Conservation (phyloP, 345 rosid genomes). For the Erucastrum elatum region DNA sequence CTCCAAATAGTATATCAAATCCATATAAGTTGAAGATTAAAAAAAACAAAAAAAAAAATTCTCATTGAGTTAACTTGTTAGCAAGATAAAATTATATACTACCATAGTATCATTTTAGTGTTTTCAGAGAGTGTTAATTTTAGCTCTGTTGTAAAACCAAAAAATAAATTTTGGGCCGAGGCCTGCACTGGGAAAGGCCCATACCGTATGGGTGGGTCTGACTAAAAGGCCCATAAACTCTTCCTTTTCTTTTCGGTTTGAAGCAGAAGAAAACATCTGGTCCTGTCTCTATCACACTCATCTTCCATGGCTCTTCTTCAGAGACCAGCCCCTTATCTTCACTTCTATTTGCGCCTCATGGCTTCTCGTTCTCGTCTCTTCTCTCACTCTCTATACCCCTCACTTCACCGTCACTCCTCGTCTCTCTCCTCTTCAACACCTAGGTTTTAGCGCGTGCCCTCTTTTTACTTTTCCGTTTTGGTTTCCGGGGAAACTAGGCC, state of each 20-base stretch:
- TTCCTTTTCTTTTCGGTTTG: background rate
- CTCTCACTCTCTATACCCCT: constrained; percentile 11
- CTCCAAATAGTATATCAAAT: too few relatives aligned
- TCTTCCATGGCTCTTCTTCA: constrained; percentile 37
- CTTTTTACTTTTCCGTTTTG: background rate
- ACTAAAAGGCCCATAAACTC: constrained; percentile 10
- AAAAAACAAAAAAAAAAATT: too few relatives aligned
- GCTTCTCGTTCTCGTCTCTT: constrained; percentile 31
- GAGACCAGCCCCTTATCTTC: constrained; percentile 32
- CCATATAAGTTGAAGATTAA: too few relatives aligned
- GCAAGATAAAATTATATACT: too few relatives aligned
- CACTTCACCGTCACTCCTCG: constrained; percentile 28
- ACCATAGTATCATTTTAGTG: too few relatives aligned
- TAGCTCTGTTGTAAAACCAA: too few relatives aligned
- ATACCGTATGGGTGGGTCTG: background rate
- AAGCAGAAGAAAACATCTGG: constrained; percentile 35
- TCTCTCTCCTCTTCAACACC: constrained; percentile 40
- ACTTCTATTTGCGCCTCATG: constrained; percentile 32
- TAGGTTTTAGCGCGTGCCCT: constrained; percentile 48
- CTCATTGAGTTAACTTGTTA: too few relatives aligned
- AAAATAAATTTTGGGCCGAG: too few relatives aligned
- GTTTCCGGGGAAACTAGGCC: background rate
- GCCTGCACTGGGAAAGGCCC: too few relatives aligned
- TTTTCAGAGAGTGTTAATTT: too few relatives aligned
- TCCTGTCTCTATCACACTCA: constrained; percentile 5